These are phyloP conservation scores for Pseudovirgaria hyperparasitica DNA, from an alignment of 2,329 filamentous ascomycete genomes.

Conservation along the genomic window DNA sequence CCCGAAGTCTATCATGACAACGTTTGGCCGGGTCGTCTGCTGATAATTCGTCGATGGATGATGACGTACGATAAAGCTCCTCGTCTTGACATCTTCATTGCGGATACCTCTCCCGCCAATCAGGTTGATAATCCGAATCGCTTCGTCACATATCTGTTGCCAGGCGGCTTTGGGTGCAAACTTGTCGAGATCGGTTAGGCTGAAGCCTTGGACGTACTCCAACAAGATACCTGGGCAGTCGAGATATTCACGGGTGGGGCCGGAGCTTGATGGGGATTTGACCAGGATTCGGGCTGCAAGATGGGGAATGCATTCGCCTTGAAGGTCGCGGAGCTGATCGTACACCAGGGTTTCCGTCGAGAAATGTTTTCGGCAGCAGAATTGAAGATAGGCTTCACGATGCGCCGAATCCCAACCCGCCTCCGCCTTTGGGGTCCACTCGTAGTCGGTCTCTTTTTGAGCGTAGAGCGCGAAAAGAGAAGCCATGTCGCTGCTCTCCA, in stretches of 20 bases:
- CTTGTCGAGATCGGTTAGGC: slow-evolving; percentile 2
- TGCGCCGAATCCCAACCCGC: slow-evolving; percentile 2
- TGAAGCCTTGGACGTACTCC: slow-evolving; percentile 5
- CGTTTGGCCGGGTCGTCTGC: slow-evolving; percentile 1
- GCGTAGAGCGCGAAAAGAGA: no score
- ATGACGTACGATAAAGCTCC: slow-evolving; percentile 2
- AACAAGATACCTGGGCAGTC: slow-evolving; percentile 5
- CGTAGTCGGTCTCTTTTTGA: slow-evolving; percentile 2
- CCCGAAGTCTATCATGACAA: slow-evolving; percentile 5
- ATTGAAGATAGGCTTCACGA: slow-evolving; percentile 2
- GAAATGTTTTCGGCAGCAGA: slow-evolving; percentile 1
- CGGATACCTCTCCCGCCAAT: slow-evolving; percentile 3
- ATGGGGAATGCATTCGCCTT: slow-evolving; percentile 3
- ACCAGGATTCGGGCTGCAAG: slow-evolving; percentile 1
- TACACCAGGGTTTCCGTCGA: slow-evolving; percentile 3
- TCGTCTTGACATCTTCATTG: slow-evolving; percentile 3
- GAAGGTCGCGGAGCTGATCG: slow-evolving; percentile 1
- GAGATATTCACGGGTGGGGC: background rate
- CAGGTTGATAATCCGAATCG: slow-evolving; percentile 5
- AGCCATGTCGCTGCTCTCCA: slow-evolving; percentile 1
- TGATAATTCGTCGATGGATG: no score
- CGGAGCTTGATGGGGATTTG: background rate
- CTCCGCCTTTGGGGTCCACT: no score
- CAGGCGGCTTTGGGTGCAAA: slow-evolving; percentile 2
- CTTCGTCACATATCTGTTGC: slow-evolving; percentile 6